phyloP scores from a whole-genome alignment of 208 protist species.

The Acanthamoeba royreba region DNA sequence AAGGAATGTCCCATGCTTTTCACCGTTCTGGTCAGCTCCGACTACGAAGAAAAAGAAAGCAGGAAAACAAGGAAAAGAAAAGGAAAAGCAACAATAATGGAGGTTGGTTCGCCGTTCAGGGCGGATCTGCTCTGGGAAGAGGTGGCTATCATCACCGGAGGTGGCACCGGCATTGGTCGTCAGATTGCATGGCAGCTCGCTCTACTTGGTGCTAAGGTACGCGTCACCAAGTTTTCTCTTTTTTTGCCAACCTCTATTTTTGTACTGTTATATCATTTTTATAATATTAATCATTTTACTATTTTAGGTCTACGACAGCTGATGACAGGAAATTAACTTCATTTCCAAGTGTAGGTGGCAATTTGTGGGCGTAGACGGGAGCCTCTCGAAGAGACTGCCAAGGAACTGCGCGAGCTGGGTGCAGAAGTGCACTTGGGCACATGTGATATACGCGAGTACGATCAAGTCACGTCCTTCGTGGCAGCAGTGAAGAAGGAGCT shows the following conservation, averaged over 20 bases:
- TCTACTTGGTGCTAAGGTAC: background rate
- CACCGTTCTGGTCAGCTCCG: too few species aligned
- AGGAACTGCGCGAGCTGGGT: background rate
- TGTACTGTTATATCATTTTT: too few species aligned
- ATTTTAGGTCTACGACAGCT: too few species aligned
- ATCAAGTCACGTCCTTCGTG: conserved; percentile 19
- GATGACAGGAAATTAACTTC: background rate
- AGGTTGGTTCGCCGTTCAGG: background rate
- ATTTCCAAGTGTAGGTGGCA: background rate
- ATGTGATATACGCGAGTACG: conserved; percentile 38
- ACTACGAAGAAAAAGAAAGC: background rate
- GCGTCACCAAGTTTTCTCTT: too few species aligned
- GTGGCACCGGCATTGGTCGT: background rate
- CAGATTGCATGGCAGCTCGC: background rate
- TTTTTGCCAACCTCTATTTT: too few species aligned
- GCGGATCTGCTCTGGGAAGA: background rate
- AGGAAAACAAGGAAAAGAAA: background rate
- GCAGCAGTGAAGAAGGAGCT: background rate
- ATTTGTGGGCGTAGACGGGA: background rate
- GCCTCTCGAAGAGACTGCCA: background rate
- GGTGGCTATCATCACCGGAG: background rate
- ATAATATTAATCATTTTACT: too few species aligned
- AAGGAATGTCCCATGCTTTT: too few species aligned
- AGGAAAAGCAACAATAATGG: background rate
- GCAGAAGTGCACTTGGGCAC: background rate